phyloP scores from a whole-genome alignment of 2,329 filamentous ascomycete species.

The Fusarium austroafricanum region DNA sequence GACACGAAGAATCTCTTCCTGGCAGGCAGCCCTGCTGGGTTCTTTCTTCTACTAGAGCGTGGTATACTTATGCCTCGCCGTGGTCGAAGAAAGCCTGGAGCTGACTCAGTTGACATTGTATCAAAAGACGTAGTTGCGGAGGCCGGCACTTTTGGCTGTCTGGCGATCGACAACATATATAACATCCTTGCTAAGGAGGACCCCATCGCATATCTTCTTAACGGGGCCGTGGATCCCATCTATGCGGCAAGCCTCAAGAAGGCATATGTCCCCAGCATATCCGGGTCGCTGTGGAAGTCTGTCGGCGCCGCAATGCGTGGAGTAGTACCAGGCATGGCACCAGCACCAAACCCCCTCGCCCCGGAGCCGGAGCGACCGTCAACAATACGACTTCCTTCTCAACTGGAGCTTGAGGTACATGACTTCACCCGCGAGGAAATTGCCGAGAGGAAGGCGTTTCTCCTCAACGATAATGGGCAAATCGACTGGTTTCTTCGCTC shows the following conservation, averaged over 20 bases:
- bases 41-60: conserved; percentile 89
- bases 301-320: conserved; percentile 72
- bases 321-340: conserved; percentile 66
- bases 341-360: conserved; percentile 47
- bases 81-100: conserved; percentile 79
- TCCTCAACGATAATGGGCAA: conserved; percentile 97
- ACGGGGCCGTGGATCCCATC: conserved; percentile 84
- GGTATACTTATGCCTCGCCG: conserved; percentile 78
- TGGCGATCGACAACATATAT: conserved; percentile 96
- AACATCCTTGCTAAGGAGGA: conserved; percentile 81
- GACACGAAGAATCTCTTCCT: conserved; percentile 91
- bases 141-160: conserved; percentile 83
- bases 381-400: conserved; percentile 65
- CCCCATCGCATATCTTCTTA: conserved; percentile 91
- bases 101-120: conserved; percentile 70
- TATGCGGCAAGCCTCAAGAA: conserved; percentile 82
- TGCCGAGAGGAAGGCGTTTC: conserved; percentile 85
- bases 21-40: conserved; percentile 88
- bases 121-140: conserved; percentile 77
- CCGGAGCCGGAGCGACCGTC: conserved; percentile 52
- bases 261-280: conserved; percentile 81
- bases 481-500: conserved; percentile 90
- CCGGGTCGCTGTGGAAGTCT: conserved; percentile 72
- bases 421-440: conserved; percentile 94
- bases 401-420: conserved; percentile 93